phyloP scores from a whole-genome alignment of 2,329 filamentous ascomycete genomes.

The Hypoxylon sp. region DNA sequence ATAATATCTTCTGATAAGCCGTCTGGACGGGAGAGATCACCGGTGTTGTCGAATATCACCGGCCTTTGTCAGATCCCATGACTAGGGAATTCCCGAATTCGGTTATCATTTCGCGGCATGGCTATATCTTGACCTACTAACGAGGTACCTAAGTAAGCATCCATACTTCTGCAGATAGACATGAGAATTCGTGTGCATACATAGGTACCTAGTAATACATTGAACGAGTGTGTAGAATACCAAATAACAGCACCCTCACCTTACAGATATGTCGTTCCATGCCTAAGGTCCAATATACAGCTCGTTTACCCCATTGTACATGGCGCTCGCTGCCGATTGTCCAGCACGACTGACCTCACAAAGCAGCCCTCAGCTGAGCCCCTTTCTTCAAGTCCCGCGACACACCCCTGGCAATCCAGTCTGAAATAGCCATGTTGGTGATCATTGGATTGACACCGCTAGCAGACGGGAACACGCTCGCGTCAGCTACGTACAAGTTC shows the following conservation, averaged over 20 bases:
- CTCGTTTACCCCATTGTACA: no score
- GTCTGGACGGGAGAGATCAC: neutral
- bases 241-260: no score
- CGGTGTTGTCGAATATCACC: neutral
- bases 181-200: no score
- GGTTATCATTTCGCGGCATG: neutral
- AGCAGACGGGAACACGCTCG: constrained; percentile 78
- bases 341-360: no score
- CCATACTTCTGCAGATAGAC: no score
- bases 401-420: constrained; percentile 69
- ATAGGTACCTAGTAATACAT: no score
- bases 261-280: no score
- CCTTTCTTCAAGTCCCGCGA: constrained; percentile 55
- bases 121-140: no score
- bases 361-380: constrained; percentile 7
- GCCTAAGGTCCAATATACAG: no score
- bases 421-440: constrained; percentile 75
- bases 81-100: neutral
- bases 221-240: no score
- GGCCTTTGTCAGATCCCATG: neutral
- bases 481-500: constrained; percentile 75
- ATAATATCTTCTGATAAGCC: constrained; percentile 3
- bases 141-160: no score
- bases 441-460: constrained; percentile 87
- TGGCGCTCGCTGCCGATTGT: no score